phyloP scores from a whole-genome alignment of 23 red algal species.

The Porphyridium purpureum region DNA sequence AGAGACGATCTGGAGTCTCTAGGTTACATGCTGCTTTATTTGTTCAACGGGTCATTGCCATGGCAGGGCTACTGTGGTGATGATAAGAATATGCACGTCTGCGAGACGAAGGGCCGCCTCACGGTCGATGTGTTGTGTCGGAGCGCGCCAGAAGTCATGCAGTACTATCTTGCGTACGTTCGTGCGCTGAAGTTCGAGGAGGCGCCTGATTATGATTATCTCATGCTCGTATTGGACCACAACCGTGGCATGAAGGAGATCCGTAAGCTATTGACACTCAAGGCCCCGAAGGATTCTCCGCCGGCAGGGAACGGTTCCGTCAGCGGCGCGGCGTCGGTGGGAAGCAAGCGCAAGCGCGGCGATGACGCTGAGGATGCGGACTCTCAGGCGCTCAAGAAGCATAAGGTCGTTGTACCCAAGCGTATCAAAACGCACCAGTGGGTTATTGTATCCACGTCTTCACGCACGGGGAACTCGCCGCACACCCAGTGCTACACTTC shows the following conservation, averaged over 20 bases:
- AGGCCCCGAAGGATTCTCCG: not conserved
- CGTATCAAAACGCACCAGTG: conserved; percentile 94
- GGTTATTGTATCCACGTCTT: conserved; percentile 90
- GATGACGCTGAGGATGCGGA: not conserved
- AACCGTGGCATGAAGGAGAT: conserved; percentile 42
- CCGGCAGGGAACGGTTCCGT: not conserved
- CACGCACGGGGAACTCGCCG: conserved; percentile 54
- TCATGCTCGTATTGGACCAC: conserved; percentile 44
- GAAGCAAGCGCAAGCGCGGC: not conserved
- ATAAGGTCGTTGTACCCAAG: conserved; percentile 66
- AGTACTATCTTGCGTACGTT: conserved; percentile 95
- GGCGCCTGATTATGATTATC: conserved; percentile 77
- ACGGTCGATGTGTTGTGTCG: conserved; percentile 74
- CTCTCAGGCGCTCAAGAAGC: conserved; percentile 24
- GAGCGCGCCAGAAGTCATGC: conserved; percentile 76
- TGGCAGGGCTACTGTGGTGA: conserved; percentile 94
- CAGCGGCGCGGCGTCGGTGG: not conserved
- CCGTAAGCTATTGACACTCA: conserved; percentile 10
- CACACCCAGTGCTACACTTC: conserved; percentile 90
- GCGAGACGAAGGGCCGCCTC: conserved; percentile 88
- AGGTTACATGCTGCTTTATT: conserved; percentile 89
- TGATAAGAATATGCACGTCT: conserved; percentile 99
- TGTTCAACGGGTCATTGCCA: conserved; percentile 73
- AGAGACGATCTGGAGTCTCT: conserved; percentile 90
- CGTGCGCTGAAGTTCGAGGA: conserved; percentile 83